Conservation (phyloP, 257 asterid genomes). For the Scutellaria baicalensis region DNA sequence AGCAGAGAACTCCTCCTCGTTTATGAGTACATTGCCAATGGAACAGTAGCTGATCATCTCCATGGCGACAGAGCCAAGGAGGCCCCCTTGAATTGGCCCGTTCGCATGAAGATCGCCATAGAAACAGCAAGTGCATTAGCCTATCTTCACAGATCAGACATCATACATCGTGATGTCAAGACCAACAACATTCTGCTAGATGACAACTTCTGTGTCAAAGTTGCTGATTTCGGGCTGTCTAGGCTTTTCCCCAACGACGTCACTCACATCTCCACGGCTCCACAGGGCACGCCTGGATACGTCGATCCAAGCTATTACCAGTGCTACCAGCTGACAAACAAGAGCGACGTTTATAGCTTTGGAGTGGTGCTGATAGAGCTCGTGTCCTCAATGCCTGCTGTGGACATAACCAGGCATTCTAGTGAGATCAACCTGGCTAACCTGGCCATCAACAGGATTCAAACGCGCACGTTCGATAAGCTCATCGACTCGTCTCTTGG, state of each 20-base stretch:
- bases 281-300: conserved; percentile 57
- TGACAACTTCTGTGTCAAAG: conserved; percentile 36
- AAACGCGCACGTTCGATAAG: conserved; percentile 31
- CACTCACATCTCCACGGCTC: conserved; percentile 51
- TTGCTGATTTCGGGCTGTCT: conserved; percentile 58
- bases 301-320: conserved; percentile 48
- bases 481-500: conserved; percentile 42
- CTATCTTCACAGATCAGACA: conserved; percentile 49
- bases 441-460: conserved; percentile 36
- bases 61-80: conserved; percentile 28
- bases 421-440: conserved; percentile 45
- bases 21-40: conserved; percentile 43
- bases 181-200: conserved; percentile 51
- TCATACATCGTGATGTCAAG: conserved; percentile 52
- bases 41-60: conserved; percentile 57
- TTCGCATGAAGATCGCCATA: conserved; percentile 47
- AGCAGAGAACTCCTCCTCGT: conserved; percentile 53
- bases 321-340: conserved; percentile 37
- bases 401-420: conserved; percentile 37
- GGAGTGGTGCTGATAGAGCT: conserved; percentile 61
- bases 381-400: conserved; percentile 46
- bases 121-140: conserved; percentile 47
- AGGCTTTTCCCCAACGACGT: conserved; percentile 31
- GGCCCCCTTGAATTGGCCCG: conserved; percentile 24
- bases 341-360: conserved; percentile 56